These are phyloP conservation scores for Lonicera japonica DNA, from an alignment of 129 eudicot species.

Conservation along the genomic window DNA sequence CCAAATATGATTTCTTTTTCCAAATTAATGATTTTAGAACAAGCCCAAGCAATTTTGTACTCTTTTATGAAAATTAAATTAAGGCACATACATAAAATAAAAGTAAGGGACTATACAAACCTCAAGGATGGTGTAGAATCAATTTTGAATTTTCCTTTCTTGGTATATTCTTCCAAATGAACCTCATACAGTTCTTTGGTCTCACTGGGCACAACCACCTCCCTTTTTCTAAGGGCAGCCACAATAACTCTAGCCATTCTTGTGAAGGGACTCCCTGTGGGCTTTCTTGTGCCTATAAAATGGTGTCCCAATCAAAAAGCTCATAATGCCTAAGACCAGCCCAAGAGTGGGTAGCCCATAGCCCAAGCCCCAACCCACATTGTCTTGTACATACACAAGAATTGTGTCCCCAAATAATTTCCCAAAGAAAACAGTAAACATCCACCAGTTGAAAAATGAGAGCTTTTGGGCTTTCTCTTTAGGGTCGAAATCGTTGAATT, in stretches of 20 bases:
- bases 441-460: conserved; percentile 19
- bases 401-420: conserved; percentile 43
- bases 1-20: too few relatives aligned
- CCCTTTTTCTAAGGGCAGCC: conserved; percentile 11
- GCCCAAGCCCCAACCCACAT: conserved; percentile 51
- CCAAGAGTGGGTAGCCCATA: conserved; percentile 55
- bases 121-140: conserved; percentile 62
- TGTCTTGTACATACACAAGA: conserved; percentile 54
- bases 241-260: conserved; percentile 61
- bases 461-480: conserved; percentile 47
- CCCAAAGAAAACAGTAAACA: conserved; percentile 47
- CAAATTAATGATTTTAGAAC: too few relatives aligned
- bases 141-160: conserved; percentile 46
- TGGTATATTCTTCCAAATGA: conserved; percentile 40
- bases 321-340: conserved; percentile 26
- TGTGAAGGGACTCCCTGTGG: conserved; percentile 69
- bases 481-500: conserved; percentile 49
- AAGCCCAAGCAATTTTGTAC: too few relatives aligned
- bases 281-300: conserved; percentile 60
- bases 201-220: conserved; percentile 9
- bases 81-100: not conserved
- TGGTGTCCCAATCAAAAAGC: conserved; percentile 59
- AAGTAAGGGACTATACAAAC: conserved; percentile 17
- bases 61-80: too few relatives aligned
- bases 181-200: conserved; percentile 50